A percentile compares a stretch with the other conserved stretches of the same genome.
Evolutionary conservation across 306 rosid genomes (phyloP).

Genomic region (Chamaecrista fasciculata): DNA sequence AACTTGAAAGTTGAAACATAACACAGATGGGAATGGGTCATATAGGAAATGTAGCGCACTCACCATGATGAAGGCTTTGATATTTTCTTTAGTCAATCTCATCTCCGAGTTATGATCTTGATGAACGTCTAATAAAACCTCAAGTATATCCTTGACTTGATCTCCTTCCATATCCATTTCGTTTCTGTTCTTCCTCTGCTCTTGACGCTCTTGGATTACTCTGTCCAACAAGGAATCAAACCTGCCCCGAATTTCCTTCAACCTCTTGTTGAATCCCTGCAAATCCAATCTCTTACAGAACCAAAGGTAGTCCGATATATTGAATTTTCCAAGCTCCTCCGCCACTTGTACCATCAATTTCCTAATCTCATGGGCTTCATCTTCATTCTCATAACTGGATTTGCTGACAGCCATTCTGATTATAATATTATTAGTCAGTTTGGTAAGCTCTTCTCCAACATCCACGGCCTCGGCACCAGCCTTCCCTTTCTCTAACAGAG

Average conservation of each 20-base stretch:
- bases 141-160: slow-evolving; percentile 44
- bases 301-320: slow-evolving; percentile 57
- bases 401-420: slow-evolving; percentile 49
- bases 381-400: slow-evolving; percentile 33
- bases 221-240: slow-evolving; percentile 59
- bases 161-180: slow-evolving; percentile 1
- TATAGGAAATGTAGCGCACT: too few species aligned
- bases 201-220: slow-evolving; percentile 46
- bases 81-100: slow-evolving; percentile 47
- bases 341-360: slow-evolving; percentile 37
- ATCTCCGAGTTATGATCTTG: slow-evolving; percentile 48
- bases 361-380: slow-evolving; percentile 36
- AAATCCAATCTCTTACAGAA: slow-evolving; percentile 51
- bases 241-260: slow-evolving; percentile 30
- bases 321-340: slow-evolving; percentile 44
- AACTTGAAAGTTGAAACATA: too few species aligned
- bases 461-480: slow-evolving; percentile 33
- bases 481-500: slow-evolving; percentile 28
- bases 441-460: slow-evolving; percentile 42
- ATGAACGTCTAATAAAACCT: slow-evolving; percentile 42
- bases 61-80: slow-evolving; percentile 66
- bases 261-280: slow-evolving; percentile 44
- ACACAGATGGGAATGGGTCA: too few species aligned
- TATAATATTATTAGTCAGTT: slow-evolving; percentile 36
- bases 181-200: slow-evolving; percentile 22